Conservation (phyloP, 2,329 filamentous ascomycete species). For the Laburnicola sp. region DNA sequence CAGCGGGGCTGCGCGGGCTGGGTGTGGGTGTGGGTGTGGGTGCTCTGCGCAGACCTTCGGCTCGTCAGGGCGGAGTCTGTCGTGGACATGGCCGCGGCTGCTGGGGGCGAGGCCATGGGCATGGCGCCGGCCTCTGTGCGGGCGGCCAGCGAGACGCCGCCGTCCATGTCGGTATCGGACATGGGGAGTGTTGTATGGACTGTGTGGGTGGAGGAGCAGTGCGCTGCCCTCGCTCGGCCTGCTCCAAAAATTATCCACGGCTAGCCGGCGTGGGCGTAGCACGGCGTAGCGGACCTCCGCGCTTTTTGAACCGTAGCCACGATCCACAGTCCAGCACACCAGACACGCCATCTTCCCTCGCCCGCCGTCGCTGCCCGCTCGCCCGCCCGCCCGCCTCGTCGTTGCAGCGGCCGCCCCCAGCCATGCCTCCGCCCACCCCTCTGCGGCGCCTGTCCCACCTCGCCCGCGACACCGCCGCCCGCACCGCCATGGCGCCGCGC, state of each 20-base stretch:
- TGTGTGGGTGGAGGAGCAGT: neutral
- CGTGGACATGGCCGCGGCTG: constrained; percentile 33
- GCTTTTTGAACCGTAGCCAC: constrained; percentile 18
- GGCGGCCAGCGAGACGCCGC: constrained; percentile 31
- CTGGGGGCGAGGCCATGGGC: constrained; percentile 32
- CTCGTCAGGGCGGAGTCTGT: constrained; percentile 38
- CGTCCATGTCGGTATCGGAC: constrained; percentile 39
- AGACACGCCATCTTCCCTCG: no score
- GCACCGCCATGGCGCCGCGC: constrained; percentile 29
- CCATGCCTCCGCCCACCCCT: constrained; percentile 39
- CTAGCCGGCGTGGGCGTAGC: constrained; percentile 16
- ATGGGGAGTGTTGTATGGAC: constrained; percentile 16
- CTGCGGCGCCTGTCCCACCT: constrained; percentile 38
- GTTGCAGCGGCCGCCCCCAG: constrained; percentile 30
- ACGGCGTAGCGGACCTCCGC: constrained; percentile 30
- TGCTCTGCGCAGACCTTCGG: constrained; percentile 28
- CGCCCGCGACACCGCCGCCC: constrained; percentile 31
- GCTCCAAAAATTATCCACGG: constrained; percentile 15
- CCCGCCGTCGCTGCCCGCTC: no score
- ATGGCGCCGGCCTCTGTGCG: constrained; percentile 39
- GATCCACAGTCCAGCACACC: constrained; percentile 16
- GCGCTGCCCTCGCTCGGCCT: constrained; percentile 4
- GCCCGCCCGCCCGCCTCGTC: constrained; percentile 22
- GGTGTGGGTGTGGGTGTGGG: constrained; percentile 4
- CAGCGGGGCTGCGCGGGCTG: constrained; percentile 8